Evolutionary conservation across 2,329 filamentous ascomycete species (phyloP), one percentile per base, ranked within the genome.

Genomic region (Exophiala xenobiotica): DNA sequence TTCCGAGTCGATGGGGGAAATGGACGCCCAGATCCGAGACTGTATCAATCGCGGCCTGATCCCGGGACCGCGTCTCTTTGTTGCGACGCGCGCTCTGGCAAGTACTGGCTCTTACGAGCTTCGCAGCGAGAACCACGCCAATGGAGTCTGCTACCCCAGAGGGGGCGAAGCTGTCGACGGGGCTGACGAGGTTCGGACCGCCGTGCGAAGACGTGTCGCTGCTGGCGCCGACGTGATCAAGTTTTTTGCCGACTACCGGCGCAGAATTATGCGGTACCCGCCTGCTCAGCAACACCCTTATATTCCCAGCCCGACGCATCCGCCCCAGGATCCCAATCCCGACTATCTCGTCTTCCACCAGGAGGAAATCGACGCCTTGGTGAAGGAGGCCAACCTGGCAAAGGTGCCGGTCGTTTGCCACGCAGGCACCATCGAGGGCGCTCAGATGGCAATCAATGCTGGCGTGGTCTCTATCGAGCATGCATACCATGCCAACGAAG

Each of bases 61-160:
- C 1, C 76, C 78, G 0, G 79, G 79, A 0, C 79, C 79, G 0
- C 73, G 79, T 2, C 69, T 82, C 31, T 80, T 80, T 61, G 78
- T 81, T 22, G 75, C 77, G 2, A 80, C 78, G 0, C 71, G 77
- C 48, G 71, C 33, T 9, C 65, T 82, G 9, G 76, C 78, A 4
- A 74, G 70, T 31, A 75, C 70, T 7, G 74, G 76, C 6, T 73
- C 75, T 0, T 81, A 78, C 57, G 77, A 76, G 58, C 62, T 74
- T 12, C 70, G 74, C 4, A 68, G 70, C 12, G 78, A 80, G 64
- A 79, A 78, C 57, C 53, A 57, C 9, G 23, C 37, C 12, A 59
- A 45, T 7, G 51, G 51, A 8, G 46, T 50, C 23, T 54, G 52
- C 58, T 23, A 57, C 59, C 72, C 73, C 1, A 49, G 66, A 1